These are phyloP conservation scores for Tarenaya hassleriana DNA, from an alignment of 345 rosid genomes.

Conservation along the genomic window DNA sequence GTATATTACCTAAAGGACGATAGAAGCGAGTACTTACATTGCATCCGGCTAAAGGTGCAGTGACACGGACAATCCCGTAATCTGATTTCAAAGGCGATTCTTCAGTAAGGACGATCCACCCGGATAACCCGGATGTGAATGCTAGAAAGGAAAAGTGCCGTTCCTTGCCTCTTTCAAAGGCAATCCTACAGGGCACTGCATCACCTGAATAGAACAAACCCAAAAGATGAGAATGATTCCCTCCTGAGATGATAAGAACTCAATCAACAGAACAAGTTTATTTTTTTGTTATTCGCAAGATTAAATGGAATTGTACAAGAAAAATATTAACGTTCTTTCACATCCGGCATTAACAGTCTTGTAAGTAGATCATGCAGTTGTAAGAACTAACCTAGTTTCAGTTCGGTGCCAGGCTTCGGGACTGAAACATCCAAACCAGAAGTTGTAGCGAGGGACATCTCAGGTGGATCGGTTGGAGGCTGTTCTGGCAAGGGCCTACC, in stretches of 20 bases:
- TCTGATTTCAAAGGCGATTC: constrained; percentile 57
- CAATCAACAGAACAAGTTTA: not conserved
- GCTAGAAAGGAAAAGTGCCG: constrained; percentile 73
- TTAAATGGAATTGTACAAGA: too few relatives aligned
- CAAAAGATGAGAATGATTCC: not conserved
- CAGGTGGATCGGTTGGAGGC: constrained; percentile 52
- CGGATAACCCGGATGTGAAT: constrained; percentile 53
- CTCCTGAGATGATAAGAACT: constrained; percentile 22
- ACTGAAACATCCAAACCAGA: constrained; percentile 63
- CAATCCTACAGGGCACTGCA: constrained; percentile 84
- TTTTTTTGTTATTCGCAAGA: too few relatives aligned
- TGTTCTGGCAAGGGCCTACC: constrained; percentile 77
- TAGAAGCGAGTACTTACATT: constrained; percentile 38
- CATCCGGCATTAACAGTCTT: too few relatives aligned
- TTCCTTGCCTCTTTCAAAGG: constrained; percentile 92
- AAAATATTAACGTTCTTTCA: too few relatives aligned
- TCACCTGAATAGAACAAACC: constrained; percentile 57
- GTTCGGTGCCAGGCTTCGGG: constrained; percentile 77
- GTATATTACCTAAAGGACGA: not conserved
- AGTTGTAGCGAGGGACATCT: constrained; percentile 42
- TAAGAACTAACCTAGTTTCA: constrained; percentile 55
- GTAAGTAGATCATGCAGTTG: too few relatives aligned
- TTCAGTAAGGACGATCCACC: constrained; percentile 88
- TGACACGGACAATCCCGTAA: constrained; percentile 61
- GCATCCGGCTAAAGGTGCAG: constrained; percentile 84